phyloP scores from a whole-genome alignment of 2,329 filamentous ascomycete genomes.

The Colletotrichum simmondsii region DNA sequence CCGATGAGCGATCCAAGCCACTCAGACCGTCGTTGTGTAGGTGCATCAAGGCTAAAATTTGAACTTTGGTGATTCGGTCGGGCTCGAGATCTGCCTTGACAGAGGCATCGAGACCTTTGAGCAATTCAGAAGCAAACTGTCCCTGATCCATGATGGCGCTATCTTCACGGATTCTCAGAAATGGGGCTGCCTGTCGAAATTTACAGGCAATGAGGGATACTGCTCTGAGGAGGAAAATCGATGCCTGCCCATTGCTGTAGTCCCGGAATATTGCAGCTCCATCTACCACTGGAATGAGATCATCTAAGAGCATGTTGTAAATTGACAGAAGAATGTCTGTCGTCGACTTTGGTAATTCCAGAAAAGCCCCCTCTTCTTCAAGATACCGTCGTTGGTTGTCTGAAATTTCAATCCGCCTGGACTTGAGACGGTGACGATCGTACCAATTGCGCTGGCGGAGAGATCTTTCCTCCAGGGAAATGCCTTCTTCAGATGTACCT shows the following conservation, averaged over 20 bases:
- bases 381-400: slow-evolving; percentile 32
- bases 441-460: slow-evolving; percentile 34
- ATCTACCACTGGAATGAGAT: slow-evolving; percentile 36
- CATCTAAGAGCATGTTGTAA: slow-evolving; percentile 33
- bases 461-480: not conserved
- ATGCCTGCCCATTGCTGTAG: slow-evolving; percentile 37
- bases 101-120: slow-evolving; percentile 38
- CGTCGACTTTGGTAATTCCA: slow-evolving; percentile 32
- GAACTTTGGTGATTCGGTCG: slow-evolving; percentile 37
- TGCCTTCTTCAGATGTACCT: not conserved
- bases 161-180: slow-evolving; percentile 33
- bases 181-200: slow-evolving; percentile 38
- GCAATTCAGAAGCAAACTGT: slow-evolving; percentile 35
- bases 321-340: slow-evolving; percentile 33
- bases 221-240: slow-evolving; percentile 36
- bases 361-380: slow-evolving; percentile 32
- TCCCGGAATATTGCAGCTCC: slow-evolving; percentile 30
- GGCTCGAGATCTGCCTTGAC: slow-evolving; percentile 40
- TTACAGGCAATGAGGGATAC: slow-evolving; percentile 41
- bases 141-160: slow-evolving; percentile 33
- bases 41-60: slow-evolving; percentile 40
- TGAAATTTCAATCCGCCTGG: slow-evolving; percentile 3
- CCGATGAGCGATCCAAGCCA: slow-evolving; percentile 38
- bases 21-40: slow-evolving; percentile 39
- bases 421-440: slow-evolving; percentile 24